phyloP scores from a whole-genome alignment of 208 protist genomes.

The Leishmania aethiopica region DNA sequence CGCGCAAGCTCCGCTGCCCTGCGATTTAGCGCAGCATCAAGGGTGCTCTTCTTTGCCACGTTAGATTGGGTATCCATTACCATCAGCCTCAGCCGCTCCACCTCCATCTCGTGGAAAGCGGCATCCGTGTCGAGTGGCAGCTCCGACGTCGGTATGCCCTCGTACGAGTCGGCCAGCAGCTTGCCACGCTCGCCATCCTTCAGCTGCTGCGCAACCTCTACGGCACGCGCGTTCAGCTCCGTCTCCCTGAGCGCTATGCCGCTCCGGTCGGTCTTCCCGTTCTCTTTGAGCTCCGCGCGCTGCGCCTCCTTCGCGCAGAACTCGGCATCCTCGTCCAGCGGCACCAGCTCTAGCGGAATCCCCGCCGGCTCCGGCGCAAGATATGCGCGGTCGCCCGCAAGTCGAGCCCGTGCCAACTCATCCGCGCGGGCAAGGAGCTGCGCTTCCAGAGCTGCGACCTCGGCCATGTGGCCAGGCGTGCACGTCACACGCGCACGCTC shows the following conservation, averaged over 20 bases:
- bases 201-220: slow-evolving; percentile 56
- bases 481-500: slow-evolving; percentile 38
- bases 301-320: slow-evolving; percentile 62
- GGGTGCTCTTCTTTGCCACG: slow-evolving; percentile 32
- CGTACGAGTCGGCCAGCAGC: slow-evolving; percentile 13
- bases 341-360: slow-evolving; percentile 50
- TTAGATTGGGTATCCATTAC: slow-evolving; percentile 37
- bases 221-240: slow-evolving; percentile 58
- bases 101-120: slow-evolving; percentile 57
- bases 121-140: slow-evolving; percentile 65
- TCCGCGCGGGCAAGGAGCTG: slow-evolving; percentile 45
- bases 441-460: slow-evolving; percentile 37
- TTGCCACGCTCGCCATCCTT: slow-evolving; percentile 50
- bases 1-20: slow-evolving; percentile 65
- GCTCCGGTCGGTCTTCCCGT: slow-evolving; percentile 5
- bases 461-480: slow-evolving; percentile 26
- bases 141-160: slow-evolving; percentile 60
- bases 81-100: slow-evolving; percentile 56
- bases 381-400: slow-evolving; percentile 39
- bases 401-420: slow-evolving; percentile 37
- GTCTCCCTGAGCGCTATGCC: slow-evolving; percentile 48
- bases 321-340: slow-evolving; percentile 36
- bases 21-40: slow-evolving; percentile 63
- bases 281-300: slow-evolving; percentile 53
- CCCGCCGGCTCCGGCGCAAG: slow-evolving; percentile 42